Conservation (phyloP, 106 monocot genomes). For the Allium fistulosum region DNA sequence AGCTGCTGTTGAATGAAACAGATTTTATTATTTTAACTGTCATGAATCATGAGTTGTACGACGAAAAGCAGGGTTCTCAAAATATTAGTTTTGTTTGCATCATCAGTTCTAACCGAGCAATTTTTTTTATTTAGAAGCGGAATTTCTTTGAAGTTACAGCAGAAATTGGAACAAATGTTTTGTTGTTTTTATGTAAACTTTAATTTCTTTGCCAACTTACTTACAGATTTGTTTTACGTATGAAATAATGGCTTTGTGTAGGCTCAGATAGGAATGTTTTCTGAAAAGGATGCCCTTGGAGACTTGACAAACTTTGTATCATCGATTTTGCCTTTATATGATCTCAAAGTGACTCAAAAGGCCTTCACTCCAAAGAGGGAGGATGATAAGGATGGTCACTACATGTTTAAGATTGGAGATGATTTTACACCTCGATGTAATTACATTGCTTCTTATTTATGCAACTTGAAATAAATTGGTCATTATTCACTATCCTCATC, state of each 20-base stretch:
- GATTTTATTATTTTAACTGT: no score
- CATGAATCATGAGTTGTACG: no score
- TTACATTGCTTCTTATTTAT: not conserved
- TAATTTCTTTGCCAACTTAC: not conserved
- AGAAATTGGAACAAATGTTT: not conserved
- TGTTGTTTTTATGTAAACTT: not conserved
- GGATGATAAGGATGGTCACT: slow-evolving; percentile 56
- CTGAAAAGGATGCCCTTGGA: not conserved
- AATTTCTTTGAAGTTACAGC: not conserved
- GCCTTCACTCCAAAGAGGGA: slow-evolving; percentile 29
- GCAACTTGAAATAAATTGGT: not conserved
- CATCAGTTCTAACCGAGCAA: not conserved
- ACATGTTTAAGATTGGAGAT: slow-evolving; percentile 61
- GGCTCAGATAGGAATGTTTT: slow-evolving; percentile 24
- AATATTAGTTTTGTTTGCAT: not conserved
- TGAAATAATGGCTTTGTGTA: slow-evolving; percentile 13
- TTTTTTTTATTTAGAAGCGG: not conserved
- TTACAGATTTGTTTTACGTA: no score
- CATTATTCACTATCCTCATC: not conserved
- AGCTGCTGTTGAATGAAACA: no score
- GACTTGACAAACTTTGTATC: slow-evolving; percentile 28
- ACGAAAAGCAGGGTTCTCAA: no score
- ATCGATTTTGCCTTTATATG: not conserved
- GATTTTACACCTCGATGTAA: slow-evolving; percentile 80
- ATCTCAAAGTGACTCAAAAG: slow-evolving; percentile 22